Base-by-base conservation (phyloP, 768 basidiomycete genomes). In the Paxillus rubicundulus region DNA sequence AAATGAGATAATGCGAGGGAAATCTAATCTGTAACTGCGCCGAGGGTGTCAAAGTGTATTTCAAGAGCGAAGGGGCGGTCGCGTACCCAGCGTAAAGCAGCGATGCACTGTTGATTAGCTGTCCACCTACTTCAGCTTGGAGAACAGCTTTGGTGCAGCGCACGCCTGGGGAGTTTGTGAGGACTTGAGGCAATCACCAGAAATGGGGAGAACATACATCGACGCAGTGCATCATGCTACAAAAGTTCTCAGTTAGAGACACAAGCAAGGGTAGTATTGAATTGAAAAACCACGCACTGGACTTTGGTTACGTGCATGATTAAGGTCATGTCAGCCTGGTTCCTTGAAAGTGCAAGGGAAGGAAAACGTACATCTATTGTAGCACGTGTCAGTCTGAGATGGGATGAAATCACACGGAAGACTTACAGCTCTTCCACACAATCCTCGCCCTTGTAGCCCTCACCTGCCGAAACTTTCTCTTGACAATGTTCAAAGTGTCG, bases 401-500 rank as follows among this genome's bases (percentile, higher is more conserved):
- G 45, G 5, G 37, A 32, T 37, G 27, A 9, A 43, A 9, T n/a
- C 10, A 45, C 13, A 36, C 28, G 4, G 4, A 33, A 44, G n/a
- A 81, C 86, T 69, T 61, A 89, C 88, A 92, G 69, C 78, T 92
- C 92, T 73, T 93, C 90, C 34, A 94, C 87, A 65, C 92, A 96
- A 67, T 95, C 92, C 77, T 96, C 94, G 57, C 84, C 84, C 68
- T 90, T 86, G 81, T 80, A 92, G 36, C 92, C 93, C 63, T 93
- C 66, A 24, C 93, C 94, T 28, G 76, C 77, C 53, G 82, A 72
- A 43, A 97, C 85, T 74, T 92, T 94, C 71, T 94, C 89, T 67
- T 89, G 81, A 71, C 94, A 96, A 65, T 94, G 89, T 53, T 87
- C 80, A 70, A 95, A 96, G 74, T 96, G 94, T 64, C 87, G 82